A percentile compares a stretch with the other conserved stretches of the same genome.
Evolutionary conservation across 2,329 filamentous ascomycete genomes (phyloP).

Genomic region (Colletotrichum echinochloae): DNA sequence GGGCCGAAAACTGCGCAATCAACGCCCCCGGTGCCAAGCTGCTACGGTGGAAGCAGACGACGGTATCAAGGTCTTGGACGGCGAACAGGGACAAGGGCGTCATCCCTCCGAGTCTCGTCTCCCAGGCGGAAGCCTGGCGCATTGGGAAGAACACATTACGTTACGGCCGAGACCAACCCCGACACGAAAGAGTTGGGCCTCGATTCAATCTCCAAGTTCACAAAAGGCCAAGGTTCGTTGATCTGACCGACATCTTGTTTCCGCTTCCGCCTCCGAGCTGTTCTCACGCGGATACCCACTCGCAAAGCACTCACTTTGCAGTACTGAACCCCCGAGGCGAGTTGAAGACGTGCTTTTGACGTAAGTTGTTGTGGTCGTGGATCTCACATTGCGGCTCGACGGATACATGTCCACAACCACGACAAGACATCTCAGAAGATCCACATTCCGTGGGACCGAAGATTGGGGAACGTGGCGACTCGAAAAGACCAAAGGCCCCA

Average conservation of each 20-base stretch:
- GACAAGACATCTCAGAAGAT: constrained; percentile 3
- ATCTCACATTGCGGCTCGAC: background rate
- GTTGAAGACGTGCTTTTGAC: background rate
- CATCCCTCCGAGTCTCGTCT: background rate
- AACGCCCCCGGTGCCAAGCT: background rate
- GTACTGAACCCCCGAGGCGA: background rate
- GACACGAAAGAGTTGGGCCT: constrained; percentile 2
- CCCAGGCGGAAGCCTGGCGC: background rate
- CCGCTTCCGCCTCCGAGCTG: constrained; percentile 13
- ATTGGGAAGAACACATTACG: constrained; percentile 1
- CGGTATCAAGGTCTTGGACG: constrained; percentile 1
- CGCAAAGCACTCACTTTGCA: background rate
- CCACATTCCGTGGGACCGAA: background rate
- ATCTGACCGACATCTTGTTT: constrained; percentile 26
- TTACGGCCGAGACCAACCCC: constrained; percentile 1
- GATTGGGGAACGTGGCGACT: background rate
- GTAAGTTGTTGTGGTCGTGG: background rate
- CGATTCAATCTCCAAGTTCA: constrained; percentile 4
- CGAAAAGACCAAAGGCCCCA: background rate
- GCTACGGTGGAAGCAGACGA: background rate
- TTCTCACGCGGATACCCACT: background rate
- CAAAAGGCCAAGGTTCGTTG: constrained; percentile 11
- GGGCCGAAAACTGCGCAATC: background rate
- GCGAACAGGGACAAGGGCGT: background rate
- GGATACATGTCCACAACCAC: constrained; percentile 1